Evolutionary conservation across 2,329 filamentous ascomycete species (phyloP).

Genomic region (Reticulascus tulasneorum): DNA sequence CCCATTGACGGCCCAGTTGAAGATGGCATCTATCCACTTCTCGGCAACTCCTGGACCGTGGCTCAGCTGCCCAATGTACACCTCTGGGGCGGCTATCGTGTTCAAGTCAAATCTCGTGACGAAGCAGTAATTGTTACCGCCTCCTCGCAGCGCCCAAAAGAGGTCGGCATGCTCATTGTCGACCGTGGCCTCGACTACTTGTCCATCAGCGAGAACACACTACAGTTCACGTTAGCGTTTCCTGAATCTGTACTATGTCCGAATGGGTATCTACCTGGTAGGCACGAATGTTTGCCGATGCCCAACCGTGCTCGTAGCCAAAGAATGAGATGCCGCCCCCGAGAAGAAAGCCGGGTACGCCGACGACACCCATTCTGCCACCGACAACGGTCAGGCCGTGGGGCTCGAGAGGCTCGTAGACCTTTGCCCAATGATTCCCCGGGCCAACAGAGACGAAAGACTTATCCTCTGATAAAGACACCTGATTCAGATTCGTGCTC

Average conservation of each 20-base stretch:
- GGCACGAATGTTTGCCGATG: conserved; percentile 22
- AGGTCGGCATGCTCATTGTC: conserved; percentile 31
- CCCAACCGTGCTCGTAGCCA: conserved; percentile 20
- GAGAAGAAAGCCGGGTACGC: conserved; percentile 33
- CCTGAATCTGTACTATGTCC: background rate
- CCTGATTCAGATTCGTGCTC: background rate
- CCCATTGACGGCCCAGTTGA: background rate
- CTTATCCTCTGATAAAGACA: conserved; percentile 16
- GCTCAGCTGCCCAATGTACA: background rate
- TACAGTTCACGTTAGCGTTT: conserved; percentile 15
- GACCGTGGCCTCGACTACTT: conserved; percentile 36
- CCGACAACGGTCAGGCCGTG: conserved; percentile 30
- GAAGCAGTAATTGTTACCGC: conserved; percentile 32
- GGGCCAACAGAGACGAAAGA: conserved; percentile 27
- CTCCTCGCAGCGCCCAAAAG: conserved; percentile 39
- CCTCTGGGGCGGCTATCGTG: conserved; percentile 2
- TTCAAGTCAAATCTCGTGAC: conserved; percentile 24
- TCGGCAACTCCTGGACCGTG: background rate
- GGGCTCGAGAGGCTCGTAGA: conserved; percentile 29
- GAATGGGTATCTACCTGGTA: conserved; percentile 33
- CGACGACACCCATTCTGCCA: conserved; percentile 30
- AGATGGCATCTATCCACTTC: background rate
- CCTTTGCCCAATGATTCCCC: conserved; percentile 32
- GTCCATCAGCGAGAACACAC: conserved; percentile 43
- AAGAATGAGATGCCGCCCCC: conserved; percentile 27